A percentile compares a stretch with the other conserved stretches of the same genome.
Evolutionary conservation across 2,329 filamentous ascomycete species (phyloP).

Genomic region (Colletotrichum eremochloae): DNA sequence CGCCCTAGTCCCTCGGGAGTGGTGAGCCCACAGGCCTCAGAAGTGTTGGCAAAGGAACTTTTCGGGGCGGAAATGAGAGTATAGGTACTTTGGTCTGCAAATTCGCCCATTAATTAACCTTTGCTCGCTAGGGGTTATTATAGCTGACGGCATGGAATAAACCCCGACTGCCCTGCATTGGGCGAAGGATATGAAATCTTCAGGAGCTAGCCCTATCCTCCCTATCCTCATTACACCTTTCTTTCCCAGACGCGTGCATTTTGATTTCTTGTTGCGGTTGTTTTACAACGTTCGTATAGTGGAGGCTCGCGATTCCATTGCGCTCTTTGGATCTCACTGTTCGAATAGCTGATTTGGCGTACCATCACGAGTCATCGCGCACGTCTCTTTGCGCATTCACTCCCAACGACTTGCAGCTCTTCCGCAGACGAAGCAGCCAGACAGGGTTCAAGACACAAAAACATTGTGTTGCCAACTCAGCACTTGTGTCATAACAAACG

Average conservation of each 20-base stretch:
- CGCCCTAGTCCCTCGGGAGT: background rate
- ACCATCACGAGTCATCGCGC: background rate
- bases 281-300: too few relatives aligned
- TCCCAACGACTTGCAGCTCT: background rate
- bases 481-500: background rate
- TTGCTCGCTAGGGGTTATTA: background rate
- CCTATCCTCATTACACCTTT: background rate
- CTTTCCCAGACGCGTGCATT: background rate
- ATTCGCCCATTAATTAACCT: background rate
- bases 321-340: background rate
- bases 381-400: background rate
- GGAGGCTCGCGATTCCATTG: background rate
- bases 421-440: background rate
- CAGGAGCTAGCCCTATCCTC: background rate
- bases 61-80: background rate
- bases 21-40: background rate
- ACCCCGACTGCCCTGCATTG: background rate
- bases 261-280: background rate
- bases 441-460: background rate
- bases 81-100: background rate
- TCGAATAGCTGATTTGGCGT: background rate
- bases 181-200: background rate
- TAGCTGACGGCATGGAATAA: background rate
- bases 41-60: background rate
- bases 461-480: background rate